Evolutionary conservation across 768 basidiomycete species (phyloP), one percentile per base, ranked within the genome.

Genomic region (Clathrus columnatus): DNA sequence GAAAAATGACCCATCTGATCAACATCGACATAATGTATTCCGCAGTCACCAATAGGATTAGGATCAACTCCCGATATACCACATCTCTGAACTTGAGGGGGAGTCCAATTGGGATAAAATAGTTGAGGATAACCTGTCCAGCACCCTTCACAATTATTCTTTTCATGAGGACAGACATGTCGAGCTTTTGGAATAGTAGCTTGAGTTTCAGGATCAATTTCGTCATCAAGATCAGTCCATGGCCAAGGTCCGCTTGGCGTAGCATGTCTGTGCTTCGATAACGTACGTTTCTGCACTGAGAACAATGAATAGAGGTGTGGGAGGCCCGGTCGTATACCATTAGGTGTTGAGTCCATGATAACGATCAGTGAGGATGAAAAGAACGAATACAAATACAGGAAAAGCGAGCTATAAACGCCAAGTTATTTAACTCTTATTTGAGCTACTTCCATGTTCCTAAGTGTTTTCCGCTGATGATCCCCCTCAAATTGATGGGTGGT

Each of bases 31-130:
- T 58, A 55, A 32, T 47, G 44, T 56, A 44, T 54, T 20, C 57
- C 59, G 51, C 54, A 14, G 61, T 45, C 2, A 60, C 36, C 36
- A 5, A n/a, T 11, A 14, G 46, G 46, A 28, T 14, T 47, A 16
- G 46, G 46, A 47, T 23, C 2, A 23, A 47, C 57, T 16, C 54
- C 54, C 18, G 57, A 61, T n/a, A 76, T 73, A 51, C 63, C 59
- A 45, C 71, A 71, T 46, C 67, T 63, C 0, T 46, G 0, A 17
- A 74, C 69, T 49, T 82, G 81, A 17, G 63, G 63, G 5, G 64
- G 63, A 0, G 77, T 80, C 81, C 81, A 81, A 56, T 81, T 83
- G 10, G 76, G 77, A 57, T 77, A 83, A 10, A 73, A 65, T 1
- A 74, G 73, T 56, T 79, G 75, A 0, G 81, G 80, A 60, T 82